phyloP scores from a whole-genome alignment of 2,329 filamentous ascomycete species.

The Colletotrichum spinosum region DNA sequence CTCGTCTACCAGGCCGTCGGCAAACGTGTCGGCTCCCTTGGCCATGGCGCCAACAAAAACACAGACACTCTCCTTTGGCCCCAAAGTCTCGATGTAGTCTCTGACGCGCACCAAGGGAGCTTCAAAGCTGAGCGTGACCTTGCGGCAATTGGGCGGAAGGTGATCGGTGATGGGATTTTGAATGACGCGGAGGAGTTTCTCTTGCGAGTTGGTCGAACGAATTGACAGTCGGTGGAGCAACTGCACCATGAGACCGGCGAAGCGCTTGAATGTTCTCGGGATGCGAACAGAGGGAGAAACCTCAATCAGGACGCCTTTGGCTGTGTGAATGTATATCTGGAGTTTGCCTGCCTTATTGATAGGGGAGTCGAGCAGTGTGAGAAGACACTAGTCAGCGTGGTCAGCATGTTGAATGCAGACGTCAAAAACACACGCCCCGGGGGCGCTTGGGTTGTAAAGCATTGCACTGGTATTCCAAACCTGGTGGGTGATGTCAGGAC shows the following conservation, averaged over 20 bases:
- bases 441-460: slow-evolving; percentile 37
- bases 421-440: slow-evolving; percentile 42
- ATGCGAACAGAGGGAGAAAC: slow-evolving; percentile 98
- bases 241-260: slow-evolving; percentile 98
- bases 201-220: slow-evolving; percentile 94
- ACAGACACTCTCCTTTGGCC: slow-evolving; percentile 90
- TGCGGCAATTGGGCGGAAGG: slow-evolving; percentile 95
- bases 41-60: slow-evolving; percentile 99
- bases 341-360: slow-evolving; percentile 98
- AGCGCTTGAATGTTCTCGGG: slow-evolving; percentile 97
- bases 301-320: slow-evolving; percentile 96
- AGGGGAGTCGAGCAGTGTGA: slow-evolving; percentile 96
- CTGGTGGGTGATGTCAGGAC: slow-evolving; percentile 98
- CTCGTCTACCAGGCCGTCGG: slow-evolving; percentile 93
- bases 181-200: slow-evolving; percentile 97
- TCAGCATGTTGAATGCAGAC: slow-evolving; percentile 61
- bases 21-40: slow-evolving; percentile 95
- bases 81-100: slow-evolving; percentile 86
- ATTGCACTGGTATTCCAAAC: slow-evolving; percentile 64
- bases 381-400: slow-evolving; percentile 77
- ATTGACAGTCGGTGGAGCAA: slow-evolving; percentile 95
- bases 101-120: slow-evolving; percentile 86
- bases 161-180: slow-evolving; percentile 98
- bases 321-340: slow-evolving; percentile 98
- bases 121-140: slow-evolving; percentile 96